These are phyloP conservation scores for Boechera divaricarpa DNA, from an alignment of 345 rosid genomes.

Conservation along the genomic window DNA sequence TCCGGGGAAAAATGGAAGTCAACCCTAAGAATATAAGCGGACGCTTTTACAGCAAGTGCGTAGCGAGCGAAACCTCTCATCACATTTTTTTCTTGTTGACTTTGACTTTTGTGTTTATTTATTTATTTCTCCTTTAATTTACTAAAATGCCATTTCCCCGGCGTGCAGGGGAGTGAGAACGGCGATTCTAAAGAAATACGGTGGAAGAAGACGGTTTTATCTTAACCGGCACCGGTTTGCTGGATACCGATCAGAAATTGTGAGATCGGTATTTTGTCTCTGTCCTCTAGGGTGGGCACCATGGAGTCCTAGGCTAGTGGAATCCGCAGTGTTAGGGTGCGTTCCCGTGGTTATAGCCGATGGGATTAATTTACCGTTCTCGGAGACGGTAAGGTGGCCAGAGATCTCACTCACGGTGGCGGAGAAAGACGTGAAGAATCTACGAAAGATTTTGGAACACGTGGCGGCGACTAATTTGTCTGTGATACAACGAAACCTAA, in stretches of 20 bases:
- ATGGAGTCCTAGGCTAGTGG: conserved; percentile 96
- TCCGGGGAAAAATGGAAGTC: conserved; percentile 97
- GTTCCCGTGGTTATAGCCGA: conserved; percentile 93
- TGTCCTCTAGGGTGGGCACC: conserved; percentile 99
- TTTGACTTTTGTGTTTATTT: not conserved
- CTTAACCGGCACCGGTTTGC: conserved; percentile 74
- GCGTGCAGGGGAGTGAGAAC: conserved; percentile 81
- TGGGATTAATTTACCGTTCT: conserved; percentile 80
- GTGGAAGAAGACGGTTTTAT: conserved; percentile 72
- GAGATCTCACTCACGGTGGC: conserved; percentile 83
- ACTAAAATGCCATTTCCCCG: conserved; percentile 14
- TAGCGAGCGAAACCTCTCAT: not conserved
- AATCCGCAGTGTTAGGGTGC: conserved; percentile 85
- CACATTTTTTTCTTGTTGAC: conserved; percentile 10
- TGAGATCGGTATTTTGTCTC: conserved; percentile 79
- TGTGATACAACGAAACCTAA: conserved; percentile 63
- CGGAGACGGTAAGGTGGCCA: conserved; percentile 68
- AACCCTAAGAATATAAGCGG: conserved; percentile 95
- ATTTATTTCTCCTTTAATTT: not conserved
- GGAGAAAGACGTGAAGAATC: conserved; percentile 71
- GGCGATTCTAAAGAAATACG: conserved; percentile 72
- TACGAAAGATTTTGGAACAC: conserved; percentile 66
- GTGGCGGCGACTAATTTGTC: conserved; percentile 80
- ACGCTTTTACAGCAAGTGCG: conserved; percentile 90
- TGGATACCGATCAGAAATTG: conserved; percentile 85